Evolutionary conservation across 805 yeast genomes (phyloP), one percentile per base, ranked within the genome.

Genomic region (Yarrowia yakushimensis): DNA sequence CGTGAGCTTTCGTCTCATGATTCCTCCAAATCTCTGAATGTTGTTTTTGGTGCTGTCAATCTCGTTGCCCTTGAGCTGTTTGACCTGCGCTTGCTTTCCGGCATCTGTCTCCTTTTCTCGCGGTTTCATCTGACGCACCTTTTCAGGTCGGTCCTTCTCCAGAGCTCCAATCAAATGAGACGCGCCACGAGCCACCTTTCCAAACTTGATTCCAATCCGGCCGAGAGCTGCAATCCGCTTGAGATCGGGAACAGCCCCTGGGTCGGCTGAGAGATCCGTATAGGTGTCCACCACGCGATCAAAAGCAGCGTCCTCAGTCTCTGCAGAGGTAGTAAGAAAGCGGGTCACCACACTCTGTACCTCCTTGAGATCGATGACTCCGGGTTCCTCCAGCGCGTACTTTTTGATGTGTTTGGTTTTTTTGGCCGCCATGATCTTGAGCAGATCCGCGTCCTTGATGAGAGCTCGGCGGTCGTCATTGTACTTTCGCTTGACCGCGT

Each of bases 391-490:
- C 10, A 33, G 23, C 41, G 57, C 57, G 57, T 33, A 52, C 43
- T 52, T 22, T 18, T 33, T 31, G 31, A 52, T 36, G 15, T 52
- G 43, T 36, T 52, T 52, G 42, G 59, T 36, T 23, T 52, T 52
- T 13, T 52, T 52, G 18, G n/a, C 11, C 9, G 59, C 30, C 22
- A 52, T 11, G 3, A 20, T 23, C 11, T 34, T 31, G 9, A 52
- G 23, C 23, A 52, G 43, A 8, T 34, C 43, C 4, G 59, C 42
- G 25, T 52, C 59, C 25, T 52, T 52, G 59, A 52, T 36, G 13
- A 52, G 33, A 10, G 59, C 59, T 36, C 59, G 36, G 13, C 59
- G 59, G 43, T 52, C 59, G 13, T 52, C 43, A 9, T 52, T 8
- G 43, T 34, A 52, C 33, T 36, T 52, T 4, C 13, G 12, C n/a